phyloP scores from a whole-genome alignment of 768 basidiomycete genomes.

The Podaxis mareebaensis region DNA sequence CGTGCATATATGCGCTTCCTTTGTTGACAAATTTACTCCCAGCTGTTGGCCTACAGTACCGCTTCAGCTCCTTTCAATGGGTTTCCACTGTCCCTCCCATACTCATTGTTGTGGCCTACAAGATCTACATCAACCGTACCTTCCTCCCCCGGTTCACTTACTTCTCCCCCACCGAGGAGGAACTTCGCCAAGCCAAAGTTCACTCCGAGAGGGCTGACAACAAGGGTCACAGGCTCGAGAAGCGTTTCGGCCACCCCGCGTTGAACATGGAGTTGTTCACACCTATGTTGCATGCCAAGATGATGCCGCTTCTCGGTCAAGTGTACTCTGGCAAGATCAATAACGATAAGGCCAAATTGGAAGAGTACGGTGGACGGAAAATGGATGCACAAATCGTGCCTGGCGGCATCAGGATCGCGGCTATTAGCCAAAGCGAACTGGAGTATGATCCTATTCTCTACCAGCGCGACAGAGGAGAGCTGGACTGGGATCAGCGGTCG shows the following conservation, averaged over 20 bases:
- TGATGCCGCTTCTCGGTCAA: conserved; percentile 75
- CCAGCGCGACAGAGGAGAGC: conserved; percentile 77
- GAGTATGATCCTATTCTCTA: conserved; percentile 84
- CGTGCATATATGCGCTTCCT: neutral
- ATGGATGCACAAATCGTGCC: conserved; percentile 74
- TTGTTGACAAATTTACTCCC: conserved; percentile 17
- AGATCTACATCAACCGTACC: conserved; percentile 73
- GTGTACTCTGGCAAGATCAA: conserved; percentile 77
- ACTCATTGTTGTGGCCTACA: conserved; percentile 77
- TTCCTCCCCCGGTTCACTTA: conserved; percentile 74
- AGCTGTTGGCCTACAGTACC: conserved; percentile 87
- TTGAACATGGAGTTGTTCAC: conserved; percentile 85
- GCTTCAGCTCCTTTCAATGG: conserved; percentile 77
- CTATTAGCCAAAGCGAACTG: conserved; percentile 75
- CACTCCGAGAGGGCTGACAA: conserved; percentile 78
- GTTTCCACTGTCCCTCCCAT: conserved; percentile 84
- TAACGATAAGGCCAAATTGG: conserved; percentile 61
- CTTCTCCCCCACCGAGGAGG: conserved; percentile 81
- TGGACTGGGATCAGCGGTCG: conserved; percentile 86
- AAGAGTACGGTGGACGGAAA: conserved; percentile 78
- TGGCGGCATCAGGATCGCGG: conserved; percentile 82
- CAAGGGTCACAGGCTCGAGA: conserved; percentile 73
- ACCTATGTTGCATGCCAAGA: conserved; percentile 83
- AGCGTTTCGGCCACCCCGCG: conserved; percentile 94
- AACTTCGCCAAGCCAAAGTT: conserved; percentile 72